Evolutionary conservation across 2,329 filamentous ascomycete species (phyloP).

Genomic region (Aspergillus sp.): DNA sequence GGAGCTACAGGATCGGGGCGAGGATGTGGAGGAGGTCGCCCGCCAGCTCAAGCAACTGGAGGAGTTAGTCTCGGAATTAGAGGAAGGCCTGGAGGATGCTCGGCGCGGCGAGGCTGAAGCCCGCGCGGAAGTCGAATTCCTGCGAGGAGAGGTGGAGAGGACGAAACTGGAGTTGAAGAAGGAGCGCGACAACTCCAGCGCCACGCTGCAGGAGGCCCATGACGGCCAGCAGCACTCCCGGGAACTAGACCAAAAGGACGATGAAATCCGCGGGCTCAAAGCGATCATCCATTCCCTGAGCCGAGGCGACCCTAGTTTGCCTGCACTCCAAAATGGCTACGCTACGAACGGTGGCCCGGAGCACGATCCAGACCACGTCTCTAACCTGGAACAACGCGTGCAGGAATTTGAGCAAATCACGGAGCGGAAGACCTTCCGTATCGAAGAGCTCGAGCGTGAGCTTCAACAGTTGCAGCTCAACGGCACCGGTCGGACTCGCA

Average conservation of each 20-base stretch:
- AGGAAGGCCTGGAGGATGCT: constrained; percentile 94
- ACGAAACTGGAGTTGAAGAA: constrained; percentile 83
- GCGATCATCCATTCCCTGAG: constrained; percentile 97
- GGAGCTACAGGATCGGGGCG: constrained; percentile 76
- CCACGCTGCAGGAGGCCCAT: constrained; percentile 56
- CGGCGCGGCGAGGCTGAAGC: constrained; percentile 92
- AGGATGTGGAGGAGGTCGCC: constrained; percentile 90
- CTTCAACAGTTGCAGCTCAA: constrained; percentile 50
- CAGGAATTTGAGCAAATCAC: constrained; percentile 72
- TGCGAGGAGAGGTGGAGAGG: constrained; percentile 90
- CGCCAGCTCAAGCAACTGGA: constrained; percentile 91
- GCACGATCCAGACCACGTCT: constrained; percentile 55
- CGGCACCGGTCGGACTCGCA: constrained; percentile 31
- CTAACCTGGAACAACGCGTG: constrained; percentile 75
- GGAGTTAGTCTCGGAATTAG: constrained; percentile 92
- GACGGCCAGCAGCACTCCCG: constrained; percentile 54
- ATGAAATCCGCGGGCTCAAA: constrained; percentile 94
- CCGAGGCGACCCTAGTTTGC: constrained; percentile 51
- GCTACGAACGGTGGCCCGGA: constrained; percentile 27
- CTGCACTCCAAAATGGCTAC: constrained; percentile 27
- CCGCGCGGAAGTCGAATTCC: constrained; percentile 90
- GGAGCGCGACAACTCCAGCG: constrained; percentile 79
- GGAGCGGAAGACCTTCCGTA: constrained; percentile 69
- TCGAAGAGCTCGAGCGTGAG: constrained; percentile 85
- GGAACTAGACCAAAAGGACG: constrained; percentile 89